Conservation (phyloP, 495 filamentous ascomycete species). For the Aspergillus haitiensis region DNA sequence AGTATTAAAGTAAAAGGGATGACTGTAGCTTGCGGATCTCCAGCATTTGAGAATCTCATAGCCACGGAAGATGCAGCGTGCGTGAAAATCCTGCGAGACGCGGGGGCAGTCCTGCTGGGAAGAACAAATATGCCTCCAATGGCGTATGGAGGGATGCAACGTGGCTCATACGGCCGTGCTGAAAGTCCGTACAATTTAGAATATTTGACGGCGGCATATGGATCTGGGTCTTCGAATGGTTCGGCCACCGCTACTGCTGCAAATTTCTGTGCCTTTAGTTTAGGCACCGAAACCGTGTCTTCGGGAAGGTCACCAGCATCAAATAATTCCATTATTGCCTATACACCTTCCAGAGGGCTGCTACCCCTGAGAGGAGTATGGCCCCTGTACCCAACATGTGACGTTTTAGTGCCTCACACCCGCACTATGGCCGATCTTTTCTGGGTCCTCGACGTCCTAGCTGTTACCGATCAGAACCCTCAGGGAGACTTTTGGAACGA, state of each 20-base stretch:
- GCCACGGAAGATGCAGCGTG: slow-evolving; percentile 66
- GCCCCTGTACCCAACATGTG: slow-evolving; percentile 40
- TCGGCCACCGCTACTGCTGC: slow-evolving; percentile 40
- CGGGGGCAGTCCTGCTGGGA: slow-evolving; percentile 66
- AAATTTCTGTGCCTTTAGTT: slow-evolving; percentile 39
- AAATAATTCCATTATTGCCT: slow-evolving; percentile 39
- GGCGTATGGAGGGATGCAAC: slow-evolving; percentile 45
- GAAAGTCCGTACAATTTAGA: slow-evolving; percentile 38
- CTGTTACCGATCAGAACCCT: slow-evolving; percentile 28
- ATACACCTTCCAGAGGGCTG: slow-evolving; percentile 40
- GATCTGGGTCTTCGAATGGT: slow-evolving; percentile 41
- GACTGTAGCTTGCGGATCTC: slow-evolving; percentile 53
- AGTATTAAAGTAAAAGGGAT: slow-evolving; percentile 70
- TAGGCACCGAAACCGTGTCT: slow-evolving; percentile 41
- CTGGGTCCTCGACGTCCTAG: slow-evolving; percentile 35
- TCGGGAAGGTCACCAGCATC: slow-evolving; percentile 42
- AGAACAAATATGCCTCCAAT: slow-evolving; percentile 45
- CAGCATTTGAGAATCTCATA: slow-evolving; percentile 58
- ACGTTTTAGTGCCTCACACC: slow-evolving; percentile 40
- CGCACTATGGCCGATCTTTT: slow-evolving; percentile 36
- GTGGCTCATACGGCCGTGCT: slow-evolving; percentile 38
- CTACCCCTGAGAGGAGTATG: slow-evolving; percentile 39
- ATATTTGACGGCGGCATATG: slow-evolving; percentile 38
- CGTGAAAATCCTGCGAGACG: slow-evolving; percentile 49
- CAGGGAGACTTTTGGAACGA: slow-evolving; percentile 40